Evolutionary conservation across 352 stramenopile species (phyloP), one percentile per base, ranked within the genome.

Genomic region (Pelagophyceae sp.): DNA sequence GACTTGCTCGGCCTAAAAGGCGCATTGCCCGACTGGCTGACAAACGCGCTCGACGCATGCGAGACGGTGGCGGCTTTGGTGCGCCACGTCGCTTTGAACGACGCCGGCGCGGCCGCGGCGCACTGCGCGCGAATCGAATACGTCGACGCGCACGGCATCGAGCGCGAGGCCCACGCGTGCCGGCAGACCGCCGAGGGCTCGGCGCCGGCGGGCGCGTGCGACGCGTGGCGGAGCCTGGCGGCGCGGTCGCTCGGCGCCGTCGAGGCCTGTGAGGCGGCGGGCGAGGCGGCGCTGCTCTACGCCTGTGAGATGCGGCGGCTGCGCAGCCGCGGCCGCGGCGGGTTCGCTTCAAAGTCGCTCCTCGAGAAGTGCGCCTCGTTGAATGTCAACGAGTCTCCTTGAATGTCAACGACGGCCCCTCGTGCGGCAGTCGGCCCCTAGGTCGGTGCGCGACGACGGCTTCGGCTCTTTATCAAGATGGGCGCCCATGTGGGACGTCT

Each of bases 251-350:
- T 71, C 29, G 29, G 3, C 3, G 61, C 61, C n/a, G 61, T 25
- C n/a, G 61, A 71, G 61, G 61, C 61, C 61, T 33, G 38, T 1
- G 29, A 40, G 3, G 61, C 29, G 15, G n/a, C n/a, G 33, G 61
- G 61, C 29, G 61, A 71, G 15, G 61, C 61, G 29, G 15, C 15
- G 29, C n/a, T 40, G 2, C 29, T 74, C 2, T 74, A 74, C 67
- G 67, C 58, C 35, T 74, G 67, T 37, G 67, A 74, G 38, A 33
- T 74, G 5, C 67, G 67, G 20, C 33, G 67, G 15, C 27, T 58
- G 15, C 33, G 38, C 2, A 54, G 45, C 45, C 45, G 11, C 45
- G 11, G 45, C 45, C 45, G 11, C 45, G 11, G 45, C 23, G 11
- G 45, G 45, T 54, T 15, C 58, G 23, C 5, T 67, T 15, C 15